Evolutionary conservation across 2,329 filamentous ascomycete genomes (phyloP).

Genomic region (Colletotrichum salicis): DNA sequence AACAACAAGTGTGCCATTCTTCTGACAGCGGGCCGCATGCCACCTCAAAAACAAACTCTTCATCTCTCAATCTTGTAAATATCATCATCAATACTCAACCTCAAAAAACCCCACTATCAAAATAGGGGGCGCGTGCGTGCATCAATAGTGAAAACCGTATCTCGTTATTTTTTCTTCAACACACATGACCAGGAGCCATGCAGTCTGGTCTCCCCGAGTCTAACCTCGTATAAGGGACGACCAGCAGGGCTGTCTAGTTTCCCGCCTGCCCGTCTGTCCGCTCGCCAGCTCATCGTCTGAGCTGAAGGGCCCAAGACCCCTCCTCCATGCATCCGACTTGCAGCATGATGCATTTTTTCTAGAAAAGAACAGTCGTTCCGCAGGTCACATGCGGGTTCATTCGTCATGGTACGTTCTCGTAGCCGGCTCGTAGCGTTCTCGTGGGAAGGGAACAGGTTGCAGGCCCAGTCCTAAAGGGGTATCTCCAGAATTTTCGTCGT

Average conservation of each 20-base stretch:
- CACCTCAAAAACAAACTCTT: conserved; percentile 6
- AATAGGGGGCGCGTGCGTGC: neutral
- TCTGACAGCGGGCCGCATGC: conserved; percentile 22
- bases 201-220: conserved; percentile 2
- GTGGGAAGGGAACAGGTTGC: neutral
- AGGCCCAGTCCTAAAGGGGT: conserved; percentile 34
- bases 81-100: neutral
- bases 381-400: conserved; percentile 7
- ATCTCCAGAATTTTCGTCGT: conserved; percentile 38
- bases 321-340: conserved; percentile 25
- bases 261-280: conserved; percentile 20
- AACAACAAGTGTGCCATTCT: neutral
- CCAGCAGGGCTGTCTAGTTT: conserved; percentile 1
- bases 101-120: no score
- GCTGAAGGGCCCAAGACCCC: conserved; percentile 29
- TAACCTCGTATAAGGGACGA: conserved; percentile 17
- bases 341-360: conserved; percentile 19
- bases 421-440: neutral
- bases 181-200: conserved; percentile 1
- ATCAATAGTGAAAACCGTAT: conserved; percentile 7
- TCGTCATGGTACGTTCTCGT: conserved; percentile 29
- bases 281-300: conserved; percentile 30
- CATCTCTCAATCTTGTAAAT: neutral
- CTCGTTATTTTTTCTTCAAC: conserved; percentile 8
- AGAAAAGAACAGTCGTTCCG: conserved; percentile 2